Evolutionary conservation across 2,329 filamentous ascomycete species (phyloP), one percentile per base, ranked within the genome.

Genomic region (Aurifilum marmelostoma): DNA sequence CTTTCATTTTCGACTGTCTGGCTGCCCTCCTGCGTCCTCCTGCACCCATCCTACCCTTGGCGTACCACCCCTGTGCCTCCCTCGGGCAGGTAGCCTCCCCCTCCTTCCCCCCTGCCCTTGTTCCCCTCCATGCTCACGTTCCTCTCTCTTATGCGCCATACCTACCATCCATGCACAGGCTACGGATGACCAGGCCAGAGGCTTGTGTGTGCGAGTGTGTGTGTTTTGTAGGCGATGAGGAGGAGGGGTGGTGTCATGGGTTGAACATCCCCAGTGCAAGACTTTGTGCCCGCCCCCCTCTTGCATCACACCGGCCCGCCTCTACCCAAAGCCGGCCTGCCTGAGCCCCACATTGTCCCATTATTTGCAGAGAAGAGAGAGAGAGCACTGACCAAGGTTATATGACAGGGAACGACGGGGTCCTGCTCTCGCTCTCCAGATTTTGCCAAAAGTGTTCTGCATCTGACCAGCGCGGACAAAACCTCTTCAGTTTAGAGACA

Each of bases 221-320:
- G 41, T 43, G 43, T 47, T 4, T 47, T 39, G 5, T 11, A 29
- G 52, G 52, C 8, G 5, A 29, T 4, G 27, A 29, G 52, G 52
- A 34, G n/a, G n/a, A 34, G 34, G 52, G 52, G 52, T 56, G 52
- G 52, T 56, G 52, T 56, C 52, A 56, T 29, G 52, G 52, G 18
- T 56, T 27, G 27, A 24, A 41, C 24, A 24, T 14, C 39, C 41
- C 60, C 60, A 63, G 50, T 41, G n/a, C 37, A 63, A 63, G 60
- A 63, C 47, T 29, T 59, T 52, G 54, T 62, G 54, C 63, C 65
- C 50, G 67, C 60, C 67, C 69, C 43, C 65, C 69, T 71, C 69
- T 71, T 71, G 69, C 69, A 71, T 71, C 67, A 71, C 69, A 64
- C 64, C 62, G 69, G 64, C 69, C 69, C 69, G 69, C 69, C 67